A percentile compares a stretch with the other conserved stretches of the same genome.
Conservation (phyloP, 1,284 basidiomycete species). For the Cutaneotrichosporon dermatis region DNA sequence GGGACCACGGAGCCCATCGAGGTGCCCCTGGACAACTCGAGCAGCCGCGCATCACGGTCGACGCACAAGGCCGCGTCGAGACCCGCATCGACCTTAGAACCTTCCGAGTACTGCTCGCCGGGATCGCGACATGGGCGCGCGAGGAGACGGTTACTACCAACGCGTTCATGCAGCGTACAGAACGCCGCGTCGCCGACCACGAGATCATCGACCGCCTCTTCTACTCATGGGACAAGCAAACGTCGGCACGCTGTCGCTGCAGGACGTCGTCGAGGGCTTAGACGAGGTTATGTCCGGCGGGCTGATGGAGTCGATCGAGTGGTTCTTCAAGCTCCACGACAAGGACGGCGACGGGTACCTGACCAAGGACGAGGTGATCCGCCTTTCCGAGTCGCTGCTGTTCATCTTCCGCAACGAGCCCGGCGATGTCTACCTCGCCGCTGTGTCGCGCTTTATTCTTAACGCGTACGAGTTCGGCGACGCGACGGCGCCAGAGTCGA, state of each 20-base stretch:
- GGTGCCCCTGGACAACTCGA: constrained; percentile 33
- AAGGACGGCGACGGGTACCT: constrained; percentile 91
- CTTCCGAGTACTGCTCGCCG: constrained; percentile 83
- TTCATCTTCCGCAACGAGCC: constrained; percentile 98
- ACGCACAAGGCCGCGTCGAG: constrained; percentile 67
- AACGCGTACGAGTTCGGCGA: constrained; percentile 97
- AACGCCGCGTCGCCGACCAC: constrained; percentile 51
- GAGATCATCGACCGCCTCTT: constrained; percentile 62
- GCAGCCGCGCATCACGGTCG: constrained; percentile 43
- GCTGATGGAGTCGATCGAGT: constrained; percentile 95
- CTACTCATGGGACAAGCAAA: constrained; percentile 81
- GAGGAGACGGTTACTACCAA: constrained; percentile 91
- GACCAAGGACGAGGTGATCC: constrained; percentile 91
- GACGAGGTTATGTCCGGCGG: constrained; percentile 93
- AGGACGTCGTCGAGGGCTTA: constrained; percentile 87
- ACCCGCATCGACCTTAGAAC: constrained; percentile 82
- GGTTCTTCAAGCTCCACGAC: constrained; percentile 96
- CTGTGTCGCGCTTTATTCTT: constrained; percentile 91
- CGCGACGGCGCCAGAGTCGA: constrained; percentile 62
- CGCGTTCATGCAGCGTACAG: constrained; percentile 70
- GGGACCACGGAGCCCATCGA: constrained; percentile 9
- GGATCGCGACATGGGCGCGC: constrained; percentile 92
- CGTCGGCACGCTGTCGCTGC: constrained; percentile 73
- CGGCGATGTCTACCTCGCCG: constrained; percentile 92
- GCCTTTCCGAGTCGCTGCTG: constrained; percentile 84